These are phyloP conservation scores for Camellia oleifera DNA, from an alignment of 179 eudicot genomes.

Conservation along the genomic window DNA sequence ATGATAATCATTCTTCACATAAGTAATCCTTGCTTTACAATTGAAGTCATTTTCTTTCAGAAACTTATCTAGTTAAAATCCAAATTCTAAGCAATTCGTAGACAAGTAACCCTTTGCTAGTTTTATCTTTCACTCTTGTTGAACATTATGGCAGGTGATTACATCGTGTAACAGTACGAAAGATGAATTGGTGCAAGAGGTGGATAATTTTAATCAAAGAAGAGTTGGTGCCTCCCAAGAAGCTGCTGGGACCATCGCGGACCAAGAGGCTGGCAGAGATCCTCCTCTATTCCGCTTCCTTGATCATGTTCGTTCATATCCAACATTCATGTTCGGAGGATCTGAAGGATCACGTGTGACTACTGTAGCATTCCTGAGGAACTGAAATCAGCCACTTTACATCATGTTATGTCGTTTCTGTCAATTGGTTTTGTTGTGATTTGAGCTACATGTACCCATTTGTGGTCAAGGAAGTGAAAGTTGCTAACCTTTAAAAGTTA, in stretches of 20 bases:
- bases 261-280: constrained; percentile 32
- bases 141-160: constrained; percentile 50
- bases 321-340: constrained; percentile 87
- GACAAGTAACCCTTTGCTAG: background rate
- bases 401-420: background rate
- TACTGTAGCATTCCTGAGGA: constrained; percentile 77
- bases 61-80: background rate
- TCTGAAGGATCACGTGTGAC: constrained; percentile 84
- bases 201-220: constrained; percentile 65
- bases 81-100: background rate
- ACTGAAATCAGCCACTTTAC: constrained; percentile 20
- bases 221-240: constrained; percentile 34
- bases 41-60: background rate
- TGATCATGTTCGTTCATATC: constrained; percentile 81
- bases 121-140: background rate
- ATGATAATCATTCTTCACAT: background rate
- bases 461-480: background rate
- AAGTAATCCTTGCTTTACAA: background rate
- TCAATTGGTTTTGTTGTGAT: background rate
- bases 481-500: background rate
- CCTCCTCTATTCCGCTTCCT: constrained; percentile 53
- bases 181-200: constrained; percentile 86
- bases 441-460: background rate
- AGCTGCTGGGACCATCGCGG: constrained; percentile 28
- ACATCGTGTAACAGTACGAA: constrained; percentile 88